phyloP scores from a whole-genome alignment of 2,329 filamentous ascomycete species.

The Scedosporium boydii region DNA sequence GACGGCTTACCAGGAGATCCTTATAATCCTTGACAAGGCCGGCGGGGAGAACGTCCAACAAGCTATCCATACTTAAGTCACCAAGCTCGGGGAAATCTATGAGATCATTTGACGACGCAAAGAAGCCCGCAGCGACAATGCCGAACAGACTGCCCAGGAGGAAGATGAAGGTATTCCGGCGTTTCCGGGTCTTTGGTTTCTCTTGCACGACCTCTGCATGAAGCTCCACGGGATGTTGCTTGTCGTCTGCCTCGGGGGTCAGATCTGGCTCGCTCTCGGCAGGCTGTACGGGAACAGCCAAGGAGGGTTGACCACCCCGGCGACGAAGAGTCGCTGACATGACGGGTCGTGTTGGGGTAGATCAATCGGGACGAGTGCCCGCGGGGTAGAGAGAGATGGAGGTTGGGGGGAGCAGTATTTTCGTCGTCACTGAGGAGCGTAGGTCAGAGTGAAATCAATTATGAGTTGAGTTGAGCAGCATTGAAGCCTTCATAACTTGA shows the following conservation, averaged over 20 bases:
- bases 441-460: no score
- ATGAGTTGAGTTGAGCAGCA: no score
- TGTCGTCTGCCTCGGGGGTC: conserved; percentile 2
- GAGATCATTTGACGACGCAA: conserved; percentile 80
- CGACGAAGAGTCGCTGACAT: conserved; percentile 8
- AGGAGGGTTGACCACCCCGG: conserved; percentile 1
- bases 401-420: not conserved
- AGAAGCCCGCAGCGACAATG: conserved; percentile 78
- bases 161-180: conserved; percentile 75
- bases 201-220: conserved; percentile 35
- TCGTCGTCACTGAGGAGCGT: not conserved
- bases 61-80: conserved; percentile 72
- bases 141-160: conserved; percentile 83
- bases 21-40: conserved; percentile 78
- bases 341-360: not conserved
- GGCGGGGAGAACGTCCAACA: conserved; percentile 81
- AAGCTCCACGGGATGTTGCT: conserved; percentile 8
- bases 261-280: conserved; percentile 10
- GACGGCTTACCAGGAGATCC: conserved; percentile 61
- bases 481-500: no score
- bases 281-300: not conserved
- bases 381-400: not conserved
- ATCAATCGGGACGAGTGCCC: not conserved
- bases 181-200: conserved; percentile 50
- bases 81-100: conserved; percentile 65